Percentiles rank a stretch among this genome's conserved stretches.
Conservation (phyloP, 805 yeast species). For the Wickerhamiella azymoides region DNA sequence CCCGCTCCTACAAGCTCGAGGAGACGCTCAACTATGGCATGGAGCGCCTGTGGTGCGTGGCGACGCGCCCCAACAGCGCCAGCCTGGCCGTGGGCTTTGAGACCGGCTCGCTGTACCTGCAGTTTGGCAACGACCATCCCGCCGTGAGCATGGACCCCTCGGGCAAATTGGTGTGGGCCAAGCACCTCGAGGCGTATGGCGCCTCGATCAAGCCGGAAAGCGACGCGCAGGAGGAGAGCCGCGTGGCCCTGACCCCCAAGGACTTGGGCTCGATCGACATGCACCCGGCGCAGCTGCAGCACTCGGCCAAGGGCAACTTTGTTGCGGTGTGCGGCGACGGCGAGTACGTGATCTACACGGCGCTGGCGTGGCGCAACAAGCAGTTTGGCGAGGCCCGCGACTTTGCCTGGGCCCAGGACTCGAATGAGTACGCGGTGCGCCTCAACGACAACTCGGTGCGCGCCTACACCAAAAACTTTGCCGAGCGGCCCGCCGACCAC, state of each 20-base stretch:
- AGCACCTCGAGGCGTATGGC: conserved; percentile 77
- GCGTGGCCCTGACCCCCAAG: conserved; percentile 61
- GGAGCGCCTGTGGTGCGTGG: conserved; percentile 95
- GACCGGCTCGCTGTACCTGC: conserved; percentile 78
- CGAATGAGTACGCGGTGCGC: conserved; percentile 73
- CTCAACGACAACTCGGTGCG: conserved; percentile 52
- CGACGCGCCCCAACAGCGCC: conserved; percentile 59
- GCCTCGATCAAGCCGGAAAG: conserved; percentile 73
- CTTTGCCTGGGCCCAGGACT: conserved; percentile 90
- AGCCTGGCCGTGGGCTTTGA: conserved; percentile 87
- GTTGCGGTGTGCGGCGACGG: conserved; percentile 97
- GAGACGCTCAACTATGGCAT: conserved; percentile 80
- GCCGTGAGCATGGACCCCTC: conserved; percentile 82
- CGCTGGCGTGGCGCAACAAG: conserved; percentile 96
- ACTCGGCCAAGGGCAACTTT: conserved; percentile 95
- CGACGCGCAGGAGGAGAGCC: conserved; percentile 33
- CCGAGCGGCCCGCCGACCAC: conserved; percentile 50
- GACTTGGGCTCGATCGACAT: conserved; percentile 92
- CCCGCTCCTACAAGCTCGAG: conserved; percentile 86
- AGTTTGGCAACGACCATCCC: conserved; percentile 90
- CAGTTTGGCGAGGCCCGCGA: conserved; percentile 81
- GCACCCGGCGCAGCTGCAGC: conserved; percentile 73
- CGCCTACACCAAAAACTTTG: conserved; percentile 63
- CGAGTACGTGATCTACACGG: conserved; percentile 89
- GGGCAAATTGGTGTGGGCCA: conserved; percentile 85